Conservation (phyloP, 768 basidiomycete species). For the Daedaleopsis nitida region DNA sequence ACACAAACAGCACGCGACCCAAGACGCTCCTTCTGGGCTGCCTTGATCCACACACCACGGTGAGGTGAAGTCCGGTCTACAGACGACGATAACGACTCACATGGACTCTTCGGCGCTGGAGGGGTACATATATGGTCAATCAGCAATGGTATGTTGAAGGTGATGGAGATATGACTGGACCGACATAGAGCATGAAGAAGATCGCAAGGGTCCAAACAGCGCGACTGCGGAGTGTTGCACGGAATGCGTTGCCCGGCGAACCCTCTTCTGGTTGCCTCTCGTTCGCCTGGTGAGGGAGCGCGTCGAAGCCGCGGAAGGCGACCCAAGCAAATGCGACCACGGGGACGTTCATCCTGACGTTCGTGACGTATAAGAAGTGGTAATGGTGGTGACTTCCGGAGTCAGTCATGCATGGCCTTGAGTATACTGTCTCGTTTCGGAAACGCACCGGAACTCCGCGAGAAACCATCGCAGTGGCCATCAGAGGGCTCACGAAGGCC, state of each 20-base stretch:
- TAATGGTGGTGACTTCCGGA: constrained; percentile 12
- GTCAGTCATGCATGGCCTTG: too few species aligned
- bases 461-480: constrained; percentile 27
- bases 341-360: constrained; percentile 28
- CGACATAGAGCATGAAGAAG: constrained; percentile 32
- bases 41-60: constrained; percentile 9
- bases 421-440: background rate
- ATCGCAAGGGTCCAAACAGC: constrained; percentile 30
- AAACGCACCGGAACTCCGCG: constrained; percentile 25
- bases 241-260: background rate
- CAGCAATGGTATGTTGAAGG: background rate
- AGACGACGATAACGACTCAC: constrained; percentile 16
- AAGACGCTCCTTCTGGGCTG: constrained; percentile 30
- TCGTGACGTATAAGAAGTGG: constrained; percentile 30
- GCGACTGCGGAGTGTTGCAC: constrained; percentile 24
- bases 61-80: background rate
- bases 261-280: constrained; percentile 6
- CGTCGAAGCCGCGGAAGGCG: constrained; percentile 26
- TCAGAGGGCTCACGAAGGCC: constrained; percentile 26
- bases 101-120: constrained; percentile 27
- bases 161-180: constrained; percentile 4
- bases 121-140: background rate
- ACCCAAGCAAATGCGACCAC: constrained; percentile 25
- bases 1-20: constrained; percentile 33
- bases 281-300: constrained; percentile 20